Evolutionary conservation across 345 rosid species (phyloP).

Genomic region (Mangifera indica): DNA sequence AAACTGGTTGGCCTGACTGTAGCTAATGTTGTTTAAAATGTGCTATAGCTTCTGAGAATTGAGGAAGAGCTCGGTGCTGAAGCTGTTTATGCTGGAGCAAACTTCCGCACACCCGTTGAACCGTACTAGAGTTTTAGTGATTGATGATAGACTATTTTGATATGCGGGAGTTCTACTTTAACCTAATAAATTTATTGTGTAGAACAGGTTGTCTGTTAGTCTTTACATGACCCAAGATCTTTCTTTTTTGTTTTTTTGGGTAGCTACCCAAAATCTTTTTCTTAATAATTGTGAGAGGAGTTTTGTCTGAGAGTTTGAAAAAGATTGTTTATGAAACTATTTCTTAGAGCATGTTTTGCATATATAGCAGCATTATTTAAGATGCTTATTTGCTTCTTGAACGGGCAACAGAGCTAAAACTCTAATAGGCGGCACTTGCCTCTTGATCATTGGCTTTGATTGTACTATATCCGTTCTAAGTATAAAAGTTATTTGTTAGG

Average conservation of each 20-base stretch:
- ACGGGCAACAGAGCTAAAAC: too few relatives aligned
- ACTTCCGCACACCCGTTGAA: slow-evolving; percentile 82
- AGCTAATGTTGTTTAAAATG: neutral
- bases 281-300: slow-evolving; percentile 26
- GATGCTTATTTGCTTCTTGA: too few relatives aligned
- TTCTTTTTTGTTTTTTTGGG: too few relatives aligned
- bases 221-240: neutral
- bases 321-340: neutral
- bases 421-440: too few relatives aligned
- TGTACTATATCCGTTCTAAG: too few relatives aligned
- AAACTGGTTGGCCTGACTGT: neutral
- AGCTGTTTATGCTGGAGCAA: slow-evolving; percentile 81
- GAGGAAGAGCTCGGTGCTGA: slow-evolving; percentile 90
- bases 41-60: slow-evolving; percentile 67
- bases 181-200: slow-evolving; percentile 22
- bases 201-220: neutral
- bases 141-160: neutral
- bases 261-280: neutral
- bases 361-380: neutral
- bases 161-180: neutral
- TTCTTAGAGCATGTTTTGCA: neutral
- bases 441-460: too few relatives aligned
- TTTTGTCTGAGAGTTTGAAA: slow-evolving; percentile 27
- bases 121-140: slow-evolving; percentile 54
- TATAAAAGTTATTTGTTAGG: too few relatives aligned